These are phyloP conservation scores for Taphrina populina DNA, from an alignment of 1,139 yeast species.

Conservation along the genomic window DNA sequence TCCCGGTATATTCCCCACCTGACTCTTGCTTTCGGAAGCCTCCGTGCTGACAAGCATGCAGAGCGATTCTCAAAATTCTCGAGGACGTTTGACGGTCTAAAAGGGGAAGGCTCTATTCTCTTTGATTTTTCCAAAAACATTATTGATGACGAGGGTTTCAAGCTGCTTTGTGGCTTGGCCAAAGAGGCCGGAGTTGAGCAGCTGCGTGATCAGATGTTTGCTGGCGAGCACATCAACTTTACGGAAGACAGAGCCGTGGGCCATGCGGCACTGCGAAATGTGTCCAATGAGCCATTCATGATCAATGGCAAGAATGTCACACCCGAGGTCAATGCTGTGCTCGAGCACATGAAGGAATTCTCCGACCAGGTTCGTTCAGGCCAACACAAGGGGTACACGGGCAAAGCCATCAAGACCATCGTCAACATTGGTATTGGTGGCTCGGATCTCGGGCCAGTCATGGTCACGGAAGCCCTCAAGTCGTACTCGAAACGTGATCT, in stretches of 20 bases:
- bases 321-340: constrained; percentile 83
- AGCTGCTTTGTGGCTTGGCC: constrained; percentile 71
- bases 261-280: constrained; percentile 95
- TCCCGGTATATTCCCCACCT: constrained; percentile 43
- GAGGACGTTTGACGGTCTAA: constrained; percentile 59
- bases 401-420: constrained; percentile 85
- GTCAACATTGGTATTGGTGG: constrained; percentile 99
- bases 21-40: not conserved
- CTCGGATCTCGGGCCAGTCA: constrained; percentile 96
- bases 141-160: constrained; percentile 76
- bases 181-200: constrained; percentile 84
- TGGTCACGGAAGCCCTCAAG: constrained; percentile 98
- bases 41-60: not conserved
- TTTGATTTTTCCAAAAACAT: constrained; percentile 95
- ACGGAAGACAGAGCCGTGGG: constrained; percentile 96
- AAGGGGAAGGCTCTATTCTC: constrained; percentile 79
- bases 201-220: constrained; percentile 86
- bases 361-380: constrained; percentile 87
- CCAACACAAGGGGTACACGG: constrained; percentile 94
- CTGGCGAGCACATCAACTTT: constrained; percentile 88
- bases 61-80: constrained; percentile 70
- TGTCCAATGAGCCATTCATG: constrained; percentile 72
- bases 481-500: constrained; percentile 71
- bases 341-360: constrained; percentile 94
- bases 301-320: constrained; percentile 90